phyloP scores from a whole-genome alignment of 1,284 basidiomycete species.

The Cryptococcus amylolentus region DNA sequence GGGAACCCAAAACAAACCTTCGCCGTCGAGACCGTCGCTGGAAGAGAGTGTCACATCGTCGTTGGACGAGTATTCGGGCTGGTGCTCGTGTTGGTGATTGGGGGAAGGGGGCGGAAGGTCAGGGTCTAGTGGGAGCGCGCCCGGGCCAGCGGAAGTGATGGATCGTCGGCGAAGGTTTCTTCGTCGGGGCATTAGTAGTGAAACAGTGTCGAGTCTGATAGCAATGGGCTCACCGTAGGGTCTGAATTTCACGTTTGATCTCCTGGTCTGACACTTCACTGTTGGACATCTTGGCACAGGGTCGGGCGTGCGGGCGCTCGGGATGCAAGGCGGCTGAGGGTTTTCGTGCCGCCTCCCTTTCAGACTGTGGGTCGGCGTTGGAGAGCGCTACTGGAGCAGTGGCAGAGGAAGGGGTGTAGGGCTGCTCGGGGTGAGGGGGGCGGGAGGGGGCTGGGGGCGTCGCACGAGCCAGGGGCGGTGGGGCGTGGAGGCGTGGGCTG shows the following conservation, averaged over 20 bases:
- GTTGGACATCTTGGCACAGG: constrained; percentile 9
- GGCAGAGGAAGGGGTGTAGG: too few relatives aligned
- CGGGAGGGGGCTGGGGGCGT: not conserved
- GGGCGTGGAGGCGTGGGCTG: not conserved
- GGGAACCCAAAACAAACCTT: constrained; percentile 88
- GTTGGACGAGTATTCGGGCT: constrained; percentile 34
- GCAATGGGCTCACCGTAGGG: constrained; percentile 54
- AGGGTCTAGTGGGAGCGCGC: constrained; percentile 75
- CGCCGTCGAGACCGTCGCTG: constrained; percentile 36
- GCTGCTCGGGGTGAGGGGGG: too few relatives aligned
- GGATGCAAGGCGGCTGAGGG: too few relatives aligned
- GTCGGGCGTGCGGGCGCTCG: too few relatives aligned
- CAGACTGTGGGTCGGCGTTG: too few relatives aligned
- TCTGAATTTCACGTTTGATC: constrained; percentile 80
- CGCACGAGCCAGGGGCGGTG: constrained; percentile 5
- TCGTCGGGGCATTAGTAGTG: not conserved
- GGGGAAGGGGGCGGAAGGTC: constrained; percentile 63
- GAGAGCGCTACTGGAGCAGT: too few relatives aligned
- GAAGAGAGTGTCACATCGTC: constrained; percentile 44
- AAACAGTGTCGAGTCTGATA: not conserved
- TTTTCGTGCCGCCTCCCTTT: too few relatives aligned
- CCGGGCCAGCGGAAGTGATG: constrained; percentile 65
- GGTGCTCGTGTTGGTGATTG: constrained; percentile 7
- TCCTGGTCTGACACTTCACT: constrained; percentile 61
- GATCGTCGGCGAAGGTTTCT: constrained; percentile 76